Percentiles rank a stretch among this genome's conserved stretches.
phyloP scores from a whole-genome alignment of 2,329 filamentous ascomycete genomes.

The Grosmannia huntii region DNA sequence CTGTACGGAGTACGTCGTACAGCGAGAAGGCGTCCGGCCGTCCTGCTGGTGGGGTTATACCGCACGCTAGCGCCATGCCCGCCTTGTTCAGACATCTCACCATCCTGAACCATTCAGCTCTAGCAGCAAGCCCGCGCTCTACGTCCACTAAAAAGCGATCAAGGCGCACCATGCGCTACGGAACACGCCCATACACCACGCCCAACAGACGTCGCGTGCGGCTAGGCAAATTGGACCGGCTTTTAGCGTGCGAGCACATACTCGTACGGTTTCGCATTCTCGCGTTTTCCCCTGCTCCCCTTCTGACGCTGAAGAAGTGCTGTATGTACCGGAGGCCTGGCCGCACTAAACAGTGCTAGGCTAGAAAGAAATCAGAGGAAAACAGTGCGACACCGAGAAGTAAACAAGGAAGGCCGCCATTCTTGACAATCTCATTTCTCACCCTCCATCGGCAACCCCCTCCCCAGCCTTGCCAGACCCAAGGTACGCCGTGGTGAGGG shows the following conservation, averaged over 20 bases:
- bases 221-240: not conserved
- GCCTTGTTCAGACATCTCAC: not conserved
- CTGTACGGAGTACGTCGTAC: too few species aligned
- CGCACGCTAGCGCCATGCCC: not conserved
- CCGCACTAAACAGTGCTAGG: not conserved
- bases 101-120: not conserved
- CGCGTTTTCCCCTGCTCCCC: not conserved
- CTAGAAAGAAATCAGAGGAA: not conserved
- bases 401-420: not conserved
- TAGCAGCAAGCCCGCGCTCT: not conserved
- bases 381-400: not conserved
- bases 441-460: not conserved
- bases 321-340: not conserved
- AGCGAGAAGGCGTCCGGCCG: not conserved
- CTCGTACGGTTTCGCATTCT: not conserved
- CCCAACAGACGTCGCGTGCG: not conserved
- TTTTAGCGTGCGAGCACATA: not conserved
- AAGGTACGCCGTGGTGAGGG: too few species aligned
- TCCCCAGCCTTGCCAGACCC: not conserved
- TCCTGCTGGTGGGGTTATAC: not conserved
- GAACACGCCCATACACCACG: not conserved
- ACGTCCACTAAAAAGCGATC: not conserved
- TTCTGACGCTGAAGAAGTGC: not conserved
- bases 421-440: not conserved
- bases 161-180: not conserved